Base-by-base conservation (phyloP, 192 early-diverging fungal genomes). In the Irineochytrium annulatum region DNA sequence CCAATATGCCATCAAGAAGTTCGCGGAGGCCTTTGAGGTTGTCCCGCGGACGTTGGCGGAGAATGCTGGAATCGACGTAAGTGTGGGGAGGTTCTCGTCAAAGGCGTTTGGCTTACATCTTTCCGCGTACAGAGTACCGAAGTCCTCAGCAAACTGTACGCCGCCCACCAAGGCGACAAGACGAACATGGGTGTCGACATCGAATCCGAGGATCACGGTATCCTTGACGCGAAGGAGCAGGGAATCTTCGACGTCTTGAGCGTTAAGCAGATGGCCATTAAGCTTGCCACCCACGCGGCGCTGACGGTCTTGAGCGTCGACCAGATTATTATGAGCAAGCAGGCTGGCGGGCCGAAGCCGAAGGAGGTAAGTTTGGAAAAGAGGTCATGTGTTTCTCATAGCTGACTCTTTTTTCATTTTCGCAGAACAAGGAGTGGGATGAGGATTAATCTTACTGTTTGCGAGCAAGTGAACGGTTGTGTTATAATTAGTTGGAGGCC, bases 251-350 rank as follows among this genome's bases (percentile, higher is more conserved):
- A 98, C 70, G 72, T 83, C 17, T 75, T 93, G 52, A 68, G 81
- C 28, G 80, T 88, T 41, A 98, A 98, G 81, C 78, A 84, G 68
- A 90, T 86, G 83, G 96, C 87, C 41, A 80, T 95, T 63, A 88
- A 89, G 58, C 87, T 92, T 33, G 93, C 96, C 55, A 87, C 92
- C 28, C 86, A 95, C 63, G 87, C 91, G 16, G 94, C 94, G 16
- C 73, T 94, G 59, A 98, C 96, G 0, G 84, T 98, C 20, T 79
- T 98, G 55, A 87, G 92, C 73, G 92, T 98, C 43, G 96, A 98
- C 79, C 94, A 97, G 79, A 93, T 98, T 69, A 95, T 98, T 76
- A 98, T 98, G 95, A 91, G 89, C 55, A 96, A 95, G 78, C 90
- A 87, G 37, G 93, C 95, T 19, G 95, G 95, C 55, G 95, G 95